These are phyloP conservation scores for Linnemannia elongata DNA, from an alignment of 192 early-diverging fungal genomes.

Conservation along the genomic window DNA sequence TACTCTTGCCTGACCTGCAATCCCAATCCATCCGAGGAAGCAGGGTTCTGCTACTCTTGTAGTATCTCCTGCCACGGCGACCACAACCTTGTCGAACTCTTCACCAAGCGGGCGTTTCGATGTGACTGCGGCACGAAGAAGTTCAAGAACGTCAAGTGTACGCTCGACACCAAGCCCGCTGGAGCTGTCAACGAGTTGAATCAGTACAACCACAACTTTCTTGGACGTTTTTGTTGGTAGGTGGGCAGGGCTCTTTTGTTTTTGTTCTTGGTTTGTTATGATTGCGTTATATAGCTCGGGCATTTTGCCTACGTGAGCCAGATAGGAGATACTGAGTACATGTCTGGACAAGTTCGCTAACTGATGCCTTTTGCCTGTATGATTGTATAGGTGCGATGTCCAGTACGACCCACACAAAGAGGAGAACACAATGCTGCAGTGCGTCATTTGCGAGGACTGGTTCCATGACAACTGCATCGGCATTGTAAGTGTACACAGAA, in stretches of 20 bases:
- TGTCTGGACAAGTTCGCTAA: background rate
- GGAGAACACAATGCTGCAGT: slow-evolving; percentile 86
- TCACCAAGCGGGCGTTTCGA: slow-evolving; percentile 85
- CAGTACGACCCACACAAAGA: slow-evolving; percentile 83
- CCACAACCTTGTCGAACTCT: slow-evolving; percentile 89
- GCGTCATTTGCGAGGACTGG: slow-evolving; percentile 91
- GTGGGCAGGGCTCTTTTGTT: background rate
- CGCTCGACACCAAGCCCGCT: slow-evolving; percentile 57
- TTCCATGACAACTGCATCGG: slow-evolving; percentile 82
- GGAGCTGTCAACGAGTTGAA: slow-evolving; percentile 75
- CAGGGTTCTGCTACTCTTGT: slow-evolving; percentile 76
- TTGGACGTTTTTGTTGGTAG: slow-evolving; percentile 85
- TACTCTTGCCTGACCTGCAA: slow-evolving; percentile 88
- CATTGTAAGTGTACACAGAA: slow-evolving; percentile 35
- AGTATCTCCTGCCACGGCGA: slow-evolving; percentile 82
- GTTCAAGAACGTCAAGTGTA: slow-evolving; percentile 59
- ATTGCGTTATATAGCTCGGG: background rate
- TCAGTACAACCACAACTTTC: slow-evolving; percentile 87
- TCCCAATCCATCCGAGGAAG: slow-evolving; percentile 39
- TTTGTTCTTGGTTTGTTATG: background rate
- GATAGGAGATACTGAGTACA: background rate
- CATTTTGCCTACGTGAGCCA: background rate
- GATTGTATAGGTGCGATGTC: slow-evolving; percentile 71
- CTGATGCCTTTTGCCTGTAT: background rate
- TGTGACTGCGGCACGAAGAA: slow-evolving; percentile 90